Percentiles rank a stretch among this genome's conserved stretches.
These are phyloP conservation scores for Calvatia gigantea DNA, from an alignment of 768 basidiomycete species.

Conservation along the genomic window DNA sequence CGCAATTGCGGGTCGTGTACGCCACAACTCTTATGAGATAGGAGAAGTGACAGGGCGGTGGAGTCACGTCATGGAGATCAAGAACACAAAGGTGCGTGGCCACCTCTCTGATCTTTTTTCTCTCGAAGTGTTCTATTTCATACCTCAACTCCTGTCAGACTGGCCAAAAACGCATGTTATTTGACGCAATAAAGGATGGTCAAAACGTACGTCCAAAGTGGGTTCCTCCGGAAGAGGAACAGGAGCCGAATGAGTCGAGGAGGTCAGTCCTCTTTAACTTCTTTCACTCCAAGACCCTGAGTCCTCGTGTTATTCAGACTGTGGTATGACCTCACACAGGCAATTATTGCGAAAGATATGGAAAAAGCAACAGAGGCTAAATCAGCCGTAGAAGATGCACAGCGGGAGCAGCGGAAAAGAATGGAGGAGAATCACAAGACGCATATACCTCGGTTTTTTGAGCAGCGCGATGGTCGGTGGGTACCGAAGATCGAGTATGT, in stretches of 20 bases:
- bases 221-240: constrained; percentile 82
- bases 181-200: constrained; percentile 79
- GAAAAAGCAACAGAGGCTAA: constrained; percentile 91
- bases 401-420: constrained; percentile 73
- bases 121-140: neutral
- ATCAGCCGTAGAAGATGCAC: constrained; percentile 85
- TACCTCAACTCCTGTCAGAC: constrained; percentile 38
- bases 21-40: constrained; percentile 56
- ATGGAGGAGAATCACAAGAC: constrained; percentile 71
- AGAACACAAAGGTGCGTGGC: constrained; percentile 54
- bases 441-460: constrained; percentile 81
- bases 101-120: neutral
- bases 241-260: constrained; percentile 88
- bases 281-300: neutral
- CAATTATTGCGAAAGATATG: constrained; percentile 89
- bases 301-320: constrained; percentile 39
- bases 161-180: constrained; percentile 70
- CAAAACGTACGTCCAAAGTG: constrained; percentile 74
- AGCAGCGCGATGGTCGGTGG: constrained; percentile 73
- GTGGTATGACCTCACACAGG: constrained; percentile 81
- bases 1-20: constrained; percentile 77
- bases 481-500: constrained; percentile 63
- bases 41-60: constrained; percentile 91
- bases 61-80: constrained; percentile 88
- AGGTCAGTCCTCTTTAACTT: constrained; percentile 42